Base-by-base conservation (phyloP, 805 yeast species). In the Candida quercuum region DNA sequence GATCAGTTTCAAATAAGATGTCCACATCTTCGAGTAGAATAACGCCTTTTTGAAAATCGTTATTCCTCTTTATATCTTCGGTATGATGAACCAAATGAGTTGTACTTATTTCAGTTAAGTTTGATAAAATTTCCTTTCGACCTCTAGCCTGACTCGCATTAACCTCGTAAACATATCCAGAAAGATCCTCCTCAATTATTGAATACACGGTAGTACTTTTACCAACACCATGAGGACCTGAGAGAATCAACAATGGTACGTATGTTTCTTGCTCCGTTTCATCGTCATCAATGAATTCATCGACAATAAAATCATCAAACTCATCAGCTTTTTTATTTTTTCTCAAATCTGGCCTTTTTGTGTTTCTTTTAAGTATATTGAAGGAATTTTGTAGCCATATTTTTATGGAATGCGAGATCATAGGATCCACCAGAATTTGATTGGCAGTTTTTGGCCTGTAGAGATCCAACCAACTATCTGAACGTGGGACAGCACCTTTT, bases 11-110 rank as follows among this genome's bases (percentile, higher is more conserved):
- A 50, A 82, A 86, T 15, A 89, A 56, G 10, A 86, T 66, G 54
- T 91, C 96, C 28, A 85, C 89, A 50, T 91, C 96, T 48, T 89
- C 96, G 40, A 91, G 67, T 24, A 93, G 59, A 4, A 93, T 79
- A 6, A 87, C 63, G 7, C 91, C 88, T 41, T 76, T 70, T 41
- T 71, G 77, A 35, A 71, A 72, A 6, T 48, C 47, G 34, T 47
- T 38, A 11, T 38, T 36, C 12, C 23, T 33, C 16, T 28, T 28
- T 7, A 30, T 37, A 5, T 37, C 48, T 25, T 58, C 59, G 16
- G 42, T 46, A 34, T 64, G 64, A 45, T 81, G 86, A 2, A 91
- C 89, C 33, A 83, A 64, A 42, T 86, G 87, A 0, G 95, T 83
- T 4, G 96, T 89, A 39, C 91, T 78, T 37, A 88, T 72, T 51